A percentile compares a stretch with the other conserved stretches of the same genome.
Conservation (phyloP, 1,284 basidiomycete genomes). For the Malassezia nana region DNA sequence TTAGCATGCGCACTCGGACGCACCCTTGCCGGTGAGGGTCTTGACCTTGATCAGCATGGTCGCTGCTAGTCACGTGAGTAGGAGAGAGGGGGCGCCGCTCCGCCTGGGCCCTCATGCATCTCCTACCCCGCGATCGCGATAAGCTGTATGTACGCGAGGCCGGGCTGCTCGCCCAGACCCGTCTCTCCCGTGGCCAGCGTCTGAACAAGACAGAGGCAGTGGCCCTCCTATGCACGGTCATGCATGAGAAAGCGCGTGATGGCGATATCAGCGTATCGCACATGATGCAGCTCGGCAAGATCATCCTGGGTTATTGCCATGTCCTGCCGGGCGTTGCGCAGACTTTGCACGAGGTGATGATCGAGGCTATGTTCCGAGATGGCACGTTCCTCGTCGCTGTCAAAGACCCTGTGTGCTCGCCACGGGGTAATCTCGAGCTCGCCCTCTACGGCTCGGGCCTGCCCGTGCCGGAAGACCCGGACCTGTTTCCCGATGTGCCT, state of each 20-base stretch:
- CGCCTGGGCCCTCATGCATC: constrained; percentile 34
- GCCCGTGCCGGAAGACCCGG: constrained; percentile 59
- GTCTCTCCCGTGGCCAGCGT: constrained; percentile 76
- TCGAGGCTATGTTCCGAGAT: constrained; percentile 43
- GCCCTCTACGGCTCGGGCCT: constrained; percentile 89
- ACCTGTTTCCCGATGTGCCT: constrained; percentile 41
- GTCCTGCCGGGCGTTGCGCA: constrained; percentile 62
- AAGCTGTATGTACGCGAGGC: constrained; percentile 40
- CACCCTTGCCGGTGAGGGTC: constrained; percentile 87
- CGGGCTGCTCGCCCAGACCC: constrained; percentile 70
- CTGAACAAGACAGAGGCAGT: constrained; percentile 81
- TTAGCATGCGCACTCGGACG: constrained; percentile 22
- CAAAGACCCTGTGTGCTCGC: constrained; percentile 75
- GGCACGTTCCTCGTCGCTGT: constrained; percentile 44
- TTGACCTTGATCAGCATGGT: constrained; percentile 51
- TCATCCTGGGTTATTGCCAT: constrained; percentile 74
- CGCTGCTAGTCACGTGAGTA: constrained; percentile 2
- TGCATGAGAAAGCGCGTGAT: constrained; percentile 93
- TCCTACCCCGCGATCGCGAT: constrained; percentile 43
- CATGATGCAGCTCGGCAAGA: constrained; percentile 66
- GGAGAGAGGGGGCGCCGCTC: too few relatives aligned
- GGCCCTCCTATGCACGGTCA: constrained; percentile 76
- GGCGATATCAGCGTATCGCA: constrained; percentile 75
- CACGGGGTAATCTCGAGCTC: constrained; percentile 61
- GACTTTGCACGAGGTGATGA: constrained; percentile 46